phyloP scores from a whole-genome alignment of 2,329 filamentous ascomycete genomes.

The Claviceps citrina region DNA sequence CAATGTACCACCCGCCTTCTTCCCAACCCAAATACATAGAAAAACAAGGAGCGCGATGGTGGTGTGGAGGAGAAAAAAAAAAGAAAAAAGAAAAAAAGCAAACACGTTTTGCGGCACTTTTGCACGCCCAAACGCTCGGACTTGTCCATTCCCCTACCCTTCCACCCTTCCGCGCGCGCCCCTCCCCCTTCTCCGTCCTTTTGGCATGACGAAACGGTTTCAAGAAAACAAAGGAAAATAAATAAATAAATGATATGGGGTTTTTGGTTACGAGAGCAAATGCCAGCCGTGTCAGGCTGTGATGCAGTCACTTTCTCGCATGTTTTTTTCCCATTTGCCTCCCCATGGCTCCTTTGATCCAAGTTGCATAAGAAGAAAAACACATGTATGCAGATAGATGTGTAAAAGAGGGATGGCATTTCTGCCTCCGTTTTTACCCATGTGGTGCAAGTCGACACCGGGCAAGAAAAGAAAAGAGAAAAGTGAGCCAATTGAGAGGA shows the following conservation, averaged over 20 bases:
- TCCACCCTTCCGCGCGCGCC: too few relatives aligned
- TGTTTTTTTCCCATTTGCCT: constrained; percentile 1
- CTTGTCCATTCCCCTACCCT: too few relatives aligned
- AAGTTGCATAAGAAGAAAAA: constrained; percentile 6
- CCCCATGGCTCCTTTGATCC: constrained; percentile 4
- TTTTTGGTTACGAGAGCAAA: constrained; percentile 2
- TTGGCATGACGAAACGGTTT: neutral
- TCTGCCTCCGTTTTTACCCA: neutral
- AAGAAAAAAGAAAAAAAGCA: too few relatives aligned
- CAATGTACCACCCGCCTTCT: too few relatives aligned
- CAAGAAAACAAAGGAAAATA: neutral
- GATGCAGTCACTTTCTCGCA: constrained; percentile 2
- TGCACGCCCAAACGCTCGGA: neutral
- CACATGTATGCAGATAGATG: neutral
- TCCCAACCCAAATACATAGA: neutral
- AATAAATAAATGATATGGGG: neutral
- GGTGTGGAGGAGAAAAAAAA: too few relatives aligned
- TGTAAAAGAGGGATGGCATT: neutral
- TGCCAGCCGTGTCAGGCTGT: constrained; percentile 1
- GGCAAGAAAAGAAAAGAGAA: neutral
- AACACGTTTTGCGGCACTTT: too few relatives aligned
- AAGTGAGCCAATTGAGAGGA: neutral
- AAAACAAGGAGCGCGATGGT: neutral
- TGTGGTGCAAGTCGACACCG: neutral
- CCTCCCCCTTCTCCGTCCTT: too few relatives aligned